Evolutionary conservation across 2,329 filamentous ascomycete species (phyloP), one percentile per base, ranked within the genome.

Genomic region (Colletotrichum brevisporum): DNA sequence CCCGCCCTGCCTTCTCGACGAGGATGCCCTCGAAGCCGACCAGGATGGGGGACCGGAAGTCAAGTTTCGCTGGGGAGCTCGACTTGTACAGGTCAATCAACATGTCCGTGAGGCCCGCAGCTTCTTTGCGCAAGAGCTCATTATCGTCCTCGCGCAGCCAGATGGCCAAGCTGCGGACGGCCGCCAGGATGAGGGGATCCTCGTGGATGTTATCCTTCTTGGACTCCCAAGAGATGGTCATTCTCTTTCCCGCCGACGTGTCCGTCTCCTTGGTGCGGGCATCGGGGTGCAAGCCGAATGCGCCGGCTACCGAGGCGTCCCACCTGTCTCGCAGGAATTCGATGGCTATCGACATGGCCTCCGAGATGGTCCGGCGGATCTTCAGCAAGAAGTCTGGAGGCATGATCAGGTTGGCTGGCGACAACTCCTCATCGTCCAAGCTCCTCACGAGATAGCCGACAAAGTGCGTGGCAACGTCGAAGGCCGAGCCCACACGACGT

Each of bases 131-230:
- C 47, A 92, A 75, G 8, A 81, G 78, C 15, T 89, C 86, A 48
- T 89, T 89, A 48, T 92, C 90, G 65, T 93, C 90, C 71, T 93
- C 91, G 8, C 88, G 83, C n/a, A 92, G 80, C 91, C 91, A 93
- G 18, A 92, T 83, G 1, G 89, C 85, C 36, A 92, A 74, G 0
- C 87, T 80, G 52, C 88, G 81, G 24, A 92, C 78, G 0, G 87
- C 85, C 3, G 90, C 86, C 2, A 90, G 82, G 2, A 91, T 82
- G 8, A 92, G 81, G 1, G 88, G 85, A 72, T 93, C 91, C 6
- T 84, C 80, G 2, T 83, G 81, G 3, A 81, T 80, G 36, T 81
- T 79, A 70, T 84, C 80, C 10, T 83, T 82, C 63, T 84, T 83
- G 0, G 86, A 84, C 64, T 91, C 89, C 89, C 89, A 92, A 0